Conservation (phyloP, 1,284 basidiomycete species). For the Ceratobasidium sp. region DNA sequence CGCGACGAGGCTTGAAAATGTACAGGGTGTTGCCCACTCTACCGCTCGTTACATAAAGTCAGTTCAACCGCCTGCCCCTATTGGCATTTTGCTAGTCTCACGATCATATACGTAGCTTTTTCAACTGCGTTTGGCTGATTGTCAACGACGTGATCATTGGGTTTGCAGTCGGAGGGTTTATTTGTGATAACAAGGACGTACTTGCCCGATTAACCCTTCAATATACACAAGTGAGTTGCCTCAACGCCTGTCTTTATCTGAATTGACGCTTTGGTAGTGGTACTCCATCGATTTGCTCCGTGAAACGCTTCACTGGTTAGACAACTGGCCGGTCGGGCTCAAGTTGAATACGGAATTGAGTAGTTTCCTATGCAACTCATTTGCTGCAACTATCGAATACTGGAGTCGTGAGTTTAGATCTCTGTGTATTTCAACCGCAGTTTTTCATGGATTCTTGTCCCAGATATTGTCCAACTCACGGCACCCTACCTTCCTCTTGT, state of each 20-base stretch:
- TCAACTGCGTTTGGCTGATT: constrained; percentile 91
- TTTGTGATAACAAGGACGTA: constrained; percentile 66
- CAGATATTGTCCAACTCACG: constrained; percentile 54
- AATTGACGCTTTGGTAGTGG: constrained; percentile 38
- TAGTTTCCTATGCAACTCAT: constrained; percentile 78
- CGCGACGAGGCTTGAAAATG: constrained; percentile 48
- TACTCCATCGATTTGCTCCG: constrained; percentile 65
- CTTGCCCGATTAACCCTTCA: constrained; percentile 46
- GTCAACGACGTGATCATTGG: constrained; percentile 91
- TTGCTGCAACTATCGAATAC: constrained; percentile 68
- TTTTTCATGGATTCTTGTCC: constrained; percentile 7
- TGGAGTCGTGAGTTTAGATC: constrained; percentile 72
- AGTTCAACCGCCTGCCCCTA: constrained; percentile 49
- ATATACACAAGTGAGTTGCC: constrained; percentile 53
- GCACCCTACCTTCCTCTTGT: constrained; percentile 61
- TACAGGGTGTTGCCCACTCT: constrained; percentile 46
- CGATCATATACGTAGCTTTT: constrained; percentile 68
- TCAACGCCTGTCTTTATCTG: constrained; percentile 53
- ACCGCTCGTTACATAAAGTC: constrained; percentile 63
- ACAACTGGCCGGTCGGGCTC: constrained; percentile 94
- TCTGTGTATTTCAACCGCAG: constrained; percentile 48
- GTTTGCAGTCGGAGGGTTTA: constrained; percentile 71
- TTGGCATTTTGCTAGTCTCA: constrained; percentile 25
- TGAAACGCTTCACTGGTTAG: constrained; percentile 79
- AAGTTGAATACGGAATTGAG: constrained; percentile 96